Conservation (phyloP, 768 basidiomycete genomes). For the Solioccasus polychromus region DNA sequence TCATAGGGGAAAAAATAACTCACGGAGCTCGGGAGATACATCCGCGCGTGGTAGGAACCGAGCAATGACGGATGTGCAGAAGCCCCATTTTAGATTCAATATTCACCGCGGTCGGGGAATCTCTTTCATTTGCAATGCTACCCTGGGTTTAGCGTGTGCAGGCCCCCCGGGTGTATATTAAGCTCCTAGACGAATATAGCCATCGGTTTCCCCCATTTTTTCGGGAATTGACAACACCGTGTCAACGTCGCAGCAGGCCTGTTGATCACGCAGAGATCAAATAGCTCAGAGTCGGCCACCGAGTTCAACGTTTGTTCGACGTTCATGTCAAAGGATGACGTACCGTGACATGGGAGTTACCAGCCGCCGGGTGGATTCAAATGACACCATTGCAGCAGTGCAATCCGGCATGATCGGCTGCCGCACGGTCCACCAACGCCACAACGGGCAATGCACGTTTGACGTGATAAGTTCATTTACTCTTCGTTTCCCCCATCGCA, state of each 20-base stretch:
- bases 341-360: background rate
- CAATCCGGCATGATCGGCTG: conserved; percentile 18
- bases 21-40: background rate
- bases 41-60: conserved; percentile 2
- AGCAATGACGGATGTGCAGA: conserved; percentile 3
- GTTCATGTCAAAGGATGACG: conserved; percentile 10
- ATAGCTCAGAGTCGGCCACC: too few species aligned
- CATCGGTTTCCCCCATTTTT: background rate
- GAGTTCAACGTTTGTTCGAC: background rate
- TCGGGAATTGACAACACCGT: background rate
- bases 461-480: background rate
- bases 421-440: conserved; percentile 11
- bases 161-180: background rate
- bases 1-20: too few species aligned
- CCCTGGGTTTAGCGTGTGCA: background rate
- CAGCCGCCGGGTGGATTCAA: conserved; percentile 7
- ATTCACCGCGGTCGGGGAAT: conserved; percentile 12
- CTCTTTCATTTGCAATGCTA: conserved; percentile 7
- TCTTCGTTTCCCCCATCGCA: conserved; percentile 9
- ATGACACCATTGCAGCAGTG: background rate
- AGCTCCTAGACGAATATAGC: background rate
- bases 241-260: background rate
- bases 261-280: conserved; percentile 1
- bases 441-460: conserved; percentile 9
- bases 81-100: conserved; percentile 5